Evolutionary conservation across 2,329 filamentous ascomycete species (phyloP).

Genomic region (Apiospora saccharicola): DNA sequence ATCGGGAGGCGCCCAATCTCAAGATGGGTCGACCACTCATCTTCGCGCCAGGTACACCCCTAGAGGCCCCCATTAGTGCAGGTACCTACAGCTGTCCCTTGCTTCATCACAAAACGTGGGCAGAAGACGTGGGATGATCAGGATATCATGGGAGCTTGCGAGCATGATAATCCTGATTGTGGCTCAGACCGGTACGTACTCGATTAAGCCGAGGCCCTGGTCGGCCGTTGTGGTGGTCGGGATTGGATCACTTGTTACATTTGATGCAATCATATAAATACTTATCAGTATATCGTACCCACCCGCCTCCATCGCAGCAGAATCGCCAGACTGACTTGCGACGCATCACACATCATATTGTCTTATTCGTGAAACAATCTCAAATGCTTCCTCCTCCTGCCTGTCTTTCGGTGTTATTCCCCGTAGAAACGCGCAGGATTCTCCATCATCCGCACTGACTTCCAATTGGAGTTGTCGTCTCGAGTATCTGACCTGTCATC

Average conservation of each 20-base stretch:
- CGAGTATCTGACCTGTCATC: slow-evolving; percentile 11
- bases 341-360: neutral
- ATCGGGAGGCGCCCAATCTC: slow-evolving; percentile 16
- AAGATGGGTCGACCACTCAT: slow-evolving; percentile 6
- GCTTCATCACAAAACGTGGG: neutral
- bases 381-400: neutral
- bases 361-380: slow-evolving; percentile 9
- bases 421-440: neutral
- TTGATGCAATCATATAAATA: no score
- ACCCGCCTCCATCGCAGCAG: neutral
- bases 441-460: slow-evolving; percentile 10
- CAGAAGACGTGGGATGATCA: slow-evolving; percentile 4
- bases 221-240: neutral
- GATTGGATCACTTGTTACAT: neutral
- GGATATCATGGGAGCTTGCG: no score
- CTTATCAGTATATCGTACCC: neutral
- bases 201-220: slow-evolving; percentile 10
- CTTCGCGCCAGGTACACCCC: neutral
- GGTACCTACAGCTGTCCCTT: slow-evolving; percentile 12
- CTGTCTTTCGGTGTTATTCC: no score
- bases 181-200: no score
- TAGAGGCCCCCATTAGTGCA: neutral
- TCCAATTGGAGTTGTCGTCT: neutral
- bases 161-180: no score
- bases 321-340: neutral